Evolutionary conservation across 495 filamentous ascomycete species (phyloP).

Genomic region (Trichoderma orchidacearum): DNA sequence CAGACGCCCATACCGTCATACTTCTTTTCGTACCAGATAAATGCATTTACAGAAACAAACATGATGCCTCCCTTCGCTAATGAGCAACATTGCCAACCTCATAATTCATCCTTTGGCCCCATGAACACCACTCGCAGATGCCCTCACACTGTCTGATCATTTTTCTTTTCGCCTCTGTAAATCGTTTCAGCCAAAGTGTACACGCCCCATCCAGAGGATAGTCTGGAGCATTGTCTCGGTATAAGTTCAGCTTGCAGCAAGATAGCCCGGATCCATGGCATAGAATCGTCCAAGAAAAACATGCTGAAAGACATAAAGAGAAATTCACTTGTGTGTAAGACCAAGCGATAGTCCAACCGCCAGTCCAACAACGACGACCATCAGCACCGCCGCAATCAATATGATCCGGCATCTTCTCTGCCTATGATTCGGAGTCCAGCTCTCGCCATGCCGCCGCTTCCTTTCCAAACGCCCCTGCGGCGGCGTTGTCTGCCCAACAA

Average conservation of each 20-base stretch:
- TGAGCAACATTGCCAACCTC: too few species aligned
- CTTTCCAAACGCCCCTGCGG: not conserved
- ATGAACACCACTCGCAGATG: too few species aligned
- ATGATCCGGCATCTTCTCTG: constrained; percentile 25
- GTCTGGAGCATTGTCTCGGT: constrained; percentile 32
- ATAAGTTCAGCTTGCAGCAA: constrained; percentile 31
- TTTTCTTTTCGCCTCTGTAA: too few species aligned
- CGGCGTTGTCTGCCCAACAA: not conserved
- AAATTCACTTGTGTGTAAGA: constrained; percentile 18
- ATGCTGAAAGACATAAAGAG: constrained; percentile 26
- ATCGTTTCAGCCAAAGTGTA: too few species aligned
- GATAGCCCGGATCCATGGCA: constrained; percentile 13
- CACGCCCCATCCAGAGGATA: constrained; percentile 34
- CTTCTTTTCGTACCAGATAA: too few species aligned
- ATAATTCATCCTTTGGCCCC: too few species aligned
- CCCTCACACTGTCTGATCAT: too few species aligned
- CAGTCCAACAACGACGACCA: constrained; percentile 23
- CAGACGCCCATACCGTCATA: too few species aligned
- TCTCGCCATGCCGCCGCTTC: not conserved
- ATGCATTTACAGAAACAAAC: too few species aligned
- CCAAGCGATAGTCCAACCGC: constrained; percentile 29
- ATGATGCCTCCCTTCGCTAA: too few species aligned
- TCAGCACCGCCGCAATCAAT: constrained; percentile 15
- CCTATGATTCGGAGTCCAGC: not conserved
- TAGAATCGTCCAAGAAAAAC: constrained; percentile 38